Percentiles rank a stretch among this genome's conserved stretches.
Evolutionary conservation across 176 grass and related monocot species (phyloP).

Genomic region (Aegilops tauschii): DNA sequence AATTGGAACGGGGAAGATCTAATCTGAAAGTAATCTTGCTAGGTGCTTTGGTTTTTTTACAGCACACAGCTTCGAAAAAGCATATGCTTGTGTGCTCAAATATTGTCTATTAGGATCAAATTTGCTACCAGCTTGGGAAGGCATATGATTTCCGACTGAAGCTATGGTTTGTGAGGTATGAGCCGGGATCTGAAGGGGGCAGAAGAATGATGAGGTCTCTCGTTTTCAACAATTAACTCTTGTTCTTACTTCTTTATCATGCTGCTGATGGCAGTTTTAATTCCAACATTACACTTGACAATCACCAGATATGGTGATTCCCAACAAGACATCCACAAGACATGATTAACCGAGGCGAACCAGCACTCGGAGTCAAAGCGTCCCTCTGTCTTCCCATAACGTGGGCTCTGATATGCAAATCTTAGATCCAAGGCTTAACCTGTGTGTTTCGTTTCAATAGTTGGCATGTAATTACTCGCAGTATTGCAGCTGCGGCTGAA

Average conservation of each 20-base stretch:
- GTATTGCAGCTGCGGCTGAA: constrained; percentile 3
- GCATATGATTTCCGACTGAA: neutral
- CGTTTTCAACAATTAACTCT: neutral
- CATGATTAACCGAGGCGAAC: neutral
- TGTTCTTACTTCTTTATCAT: neutral
- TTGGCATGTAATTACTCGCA: neutral
- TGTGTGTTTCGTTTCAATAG: neutral
- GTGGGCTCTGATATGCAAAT: neutral
- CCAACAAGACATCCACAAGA: neutral
- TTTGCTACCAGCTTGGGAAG: neutral
- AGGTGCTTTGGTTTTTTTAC: neutral
- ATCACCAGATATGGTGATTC: neutral
- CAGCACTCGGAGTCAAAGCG: neutral
- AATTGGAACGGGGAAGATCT: neutral
- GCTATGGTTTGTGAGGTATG: neutral
- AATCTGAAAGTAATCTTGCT: neutral
- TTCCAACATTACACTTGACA: neutral
- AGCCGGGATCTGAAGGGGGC: neutral
- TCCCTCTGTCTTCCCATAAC: neutral
- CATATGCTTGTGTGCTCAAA: neutral
- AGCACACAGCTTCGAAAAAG: neutral
- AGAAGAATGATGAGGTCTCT: neutral
- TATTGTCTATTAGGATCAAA: neutral
- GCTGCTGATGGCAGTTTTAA: neutral
- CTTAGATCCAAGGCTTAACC: neutral